A percentile compares a stretch with the other conserved stretches of the same genome.
These are phyloP conservation scores for Dioscorea dumetorum DNA, from an alignment of 106 monocot genomes.

Conservation along the genomic window DNA sequence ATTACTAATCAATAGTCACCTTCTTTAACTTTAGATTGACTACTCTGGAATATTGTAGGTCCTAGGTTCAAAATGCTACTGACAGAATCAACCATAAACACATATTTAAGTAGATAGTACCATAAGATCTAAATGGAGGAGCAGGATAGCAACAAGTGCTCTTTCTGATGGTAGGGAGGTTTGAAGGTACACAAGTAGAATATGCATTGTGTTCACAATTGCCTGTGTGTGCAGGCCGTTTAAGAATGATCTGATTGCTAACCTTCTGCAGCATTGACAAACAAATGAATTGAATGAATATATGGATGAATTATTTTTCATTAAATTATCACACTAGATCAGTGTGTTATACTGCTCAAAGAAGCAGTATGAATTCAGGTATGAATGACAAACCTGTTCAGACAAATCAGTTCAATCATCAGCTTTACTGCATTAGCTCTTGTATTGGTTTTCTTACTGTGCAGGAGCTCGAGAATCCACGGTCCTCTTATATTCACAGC, in stretches of 20 bases:
- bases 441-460: slow-evolving; percentile 18
- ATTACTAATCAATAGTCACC: no score
- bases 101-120: slow-evolving; percentile 8
- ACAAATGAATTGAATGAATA: no score
- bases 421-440: slow-evolving; percentile 19
- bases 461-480: slow-evolving; percentile 34
- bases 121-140: slow-evolving; percentile 39
- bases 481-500: slow-evolving; percentile 14
- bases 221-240: slow-evolving; percentile 22
- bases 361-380: not conserved
- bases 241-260: slow-evolving; percentile 21
- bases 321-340: no score
- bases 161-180: slow-evolving; percentile 21
- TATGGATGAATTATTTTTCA: no score
- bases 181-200: slow-evolving; percentile 36
- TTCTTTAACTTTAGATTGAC: no score
- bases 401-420: slow-evolving; percentile 42
- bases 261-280: slow-evolving; percentile 15
- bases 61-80: no score
- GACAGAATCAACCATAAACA: no score
- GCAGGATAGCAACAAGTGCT: slow-evolving; percentile 29
- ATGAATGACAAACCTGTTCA: slow-evolving; percentile 25
- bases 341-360: not conserved
- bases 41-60: no score
- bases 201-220: slow-evolving; percentile 29